Base-by-base conservation (phyloP, 75 land plant species). In the Cupressus sempervirens region DNA sequence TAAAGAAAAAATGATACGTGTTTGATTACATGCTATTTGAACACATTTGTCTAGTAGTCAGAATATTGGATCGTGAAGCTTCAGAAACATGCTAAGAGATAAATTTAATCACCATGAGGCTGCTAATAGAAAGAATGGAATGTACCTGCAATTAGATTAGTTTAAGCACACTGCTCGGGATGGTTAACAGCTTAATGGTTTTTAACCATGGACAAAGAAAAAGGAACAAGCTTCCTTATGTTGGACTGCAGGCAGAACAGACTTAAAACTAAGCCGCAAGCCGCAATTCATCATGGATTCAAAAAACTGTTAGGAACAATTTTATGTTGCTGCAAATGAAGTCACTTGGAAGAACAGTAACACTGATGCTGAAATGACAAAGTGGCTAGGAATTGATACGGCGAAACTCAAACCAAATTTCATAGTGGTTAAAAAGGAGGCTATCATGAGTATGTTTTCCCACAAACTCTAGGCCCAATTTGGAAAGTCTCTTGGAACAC, bases 381-480 rank as follows among this genome's bases (percentile, higher is more conserved):
- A 45, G 29, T 26, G 30, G 26, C 30, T 79, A 79, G 81, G 81
- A 43, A 13, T 79, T 79, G 46, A 29, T 79, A 30, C 91, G 74
- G 68, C 88, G 88, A 76, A 96, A 96, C 89, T 91, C 95, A 80
- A 93, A 93, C 98, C 98, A 96, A 45, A 96, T 92, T 86, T 96
- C 98, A 80, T 95, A 96, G 80, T 96, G 98, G 80, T 96, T 95
- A 86, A 96, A 96, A 58, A 96, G 91, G 72, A 96, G 90, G 89
- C 98, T 96, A 87, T 96, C 97, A 87, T 96, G 98, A 15, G 93
- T 95, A 26, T 90, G 94, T 91, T 95, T 96, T 75, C 96, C 97
- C 9, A 94, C 85, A 87, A 92, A 93, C 87, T 90, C 89, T 35
- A 96, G 89, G 35, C 94, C 94, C 13, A 94, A 76, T 45, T 84